Evolutionary conservation across 2,329 filamentous ascomycete genomes (phyloP).

Genomic region (Didymosphaeria variabile): DNA sequence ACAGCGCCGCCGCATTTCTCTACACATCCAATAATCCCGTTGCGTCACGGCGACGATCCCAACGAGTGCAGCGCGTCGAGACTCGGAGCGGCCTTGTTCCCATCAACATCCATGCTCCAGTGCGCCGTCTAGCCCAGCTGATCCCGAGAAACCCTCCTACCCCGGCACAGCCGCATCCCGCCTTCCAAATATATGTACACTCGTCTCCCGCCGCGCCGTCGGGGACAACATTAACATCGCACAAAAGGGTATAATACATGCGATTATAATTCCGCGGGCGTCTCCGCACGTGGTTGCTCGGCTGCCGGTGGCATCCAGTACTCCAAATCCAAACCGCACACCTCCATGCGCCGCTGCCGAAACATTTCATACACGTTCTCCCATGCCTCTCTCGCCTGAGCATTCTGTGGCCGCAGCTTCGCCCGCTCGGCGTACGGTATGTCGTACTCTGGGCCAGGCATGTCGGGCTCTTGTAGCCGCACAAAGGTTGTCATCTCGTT

Average conservation of each 20-base stretch:
- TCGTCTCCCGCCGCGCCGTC: background rate
- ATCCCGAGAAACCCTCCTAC: conserved; percentile 17
- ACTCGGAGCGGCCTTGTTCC: conserved; percentile 9
- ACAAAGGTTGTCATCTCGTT: conserved; percentile 56
- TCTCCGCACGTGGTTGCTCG: conserved; percentile 22
- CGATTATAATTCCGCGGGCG: conserved; percentile 23
- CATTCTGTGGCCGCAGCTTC: conserved; percentile 54
- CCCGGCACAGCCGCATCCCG: background rate
- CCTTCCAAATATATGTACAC: background rate
- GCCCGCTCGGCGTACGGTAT: conserved; percentile 55
- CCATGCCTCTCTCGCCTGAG: conserved; percentile 59
- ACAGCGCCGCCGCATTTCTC: background rate
- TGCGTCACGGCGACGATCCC: conserved; percentile 3
- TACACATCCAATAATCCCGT: background rate
- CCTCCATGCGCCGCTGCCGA: conserved; percentile 60
- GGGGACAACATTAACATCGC: background rate
- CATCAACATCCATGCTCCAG: conserved; percentile 17
- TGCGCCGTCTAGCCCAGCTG: conserved; percentile 10
- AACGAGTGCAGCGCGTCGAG: background rate
- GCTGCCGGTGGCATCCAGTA: conserved; percentile 41
- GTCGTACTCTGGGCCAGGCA: conserved; percentile 62
- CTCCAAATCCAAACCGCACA: conserved; percentile 63
- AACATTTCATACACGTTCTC: conserved; percentile 60
- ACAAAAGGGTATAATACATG: conserved; percentile 6
- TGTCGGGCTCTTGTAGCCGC: conserved; percentile 56